Evolutionary conservation across 75 land plant species (phyloP).

Genomic region (Picea sitchensis): DNA sequence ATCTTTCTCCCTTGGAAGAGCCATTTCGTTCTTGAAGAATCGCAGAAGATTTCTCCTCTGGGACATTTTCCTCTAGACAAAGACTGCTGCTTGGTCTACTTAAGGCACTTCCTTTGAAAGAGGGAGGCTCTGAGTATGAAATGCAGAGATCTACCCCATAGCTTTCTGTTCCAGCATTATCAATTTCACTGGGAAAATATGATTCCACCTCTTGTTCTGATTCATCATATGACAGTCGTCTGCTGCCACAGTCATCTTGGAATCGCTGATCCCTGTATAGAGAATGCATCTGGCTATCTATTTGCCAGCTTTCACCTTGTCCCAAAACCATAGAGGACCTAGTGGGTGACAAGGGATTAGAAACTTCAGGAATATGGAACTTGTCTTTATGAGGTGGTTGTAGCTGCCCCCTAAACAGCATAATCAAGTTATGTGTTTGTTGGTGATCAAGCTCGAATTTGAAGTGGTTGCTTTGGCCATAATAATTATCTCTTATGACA

Average conservation of each 20-base stretch:
- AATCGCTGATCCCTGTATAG: too few species aligned
- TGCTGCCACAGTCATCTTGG: background rate
- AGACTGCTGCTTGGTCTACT: background rate
- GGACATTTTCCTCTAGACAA: background rate
- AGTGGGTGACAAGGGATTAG: too few species aligned
- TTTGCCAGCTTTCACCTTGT: too few species aligned
- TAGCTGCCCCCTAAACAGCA: background rate
- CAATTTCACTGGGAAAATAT: background rate
- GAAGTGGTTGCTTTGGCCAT: constrained; percentile 22
- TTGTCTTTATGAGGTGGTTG: too few species aligned
- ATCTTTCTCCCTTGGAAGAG: background rate
- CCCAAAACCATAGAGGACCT: too few species aligned
- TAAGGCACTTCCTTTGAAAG: background rate
- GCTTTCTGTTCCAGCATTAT: background rate
- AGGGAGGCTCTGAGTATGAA: background rate
- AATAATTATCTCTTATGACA: constrained; percentile 57
- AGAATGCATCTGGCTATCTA: too few species aligned
- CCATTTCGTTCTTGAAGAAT: background rate
- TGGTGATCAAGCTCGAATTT: constrained; percentile 61
- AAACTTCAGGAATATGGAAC: too few species aligned
- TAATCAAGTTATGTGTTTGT: constrained; percentile 30
- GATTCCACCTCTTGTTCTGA: background rate
- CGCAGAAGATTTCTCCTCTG: background rate
- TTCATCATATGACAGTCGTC: background rate
- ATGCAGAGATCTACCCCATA: background rate